Conservation (phyloP, 2,329 filamentous ascomycete genomes). For the Capronia epimyces region DNA sequence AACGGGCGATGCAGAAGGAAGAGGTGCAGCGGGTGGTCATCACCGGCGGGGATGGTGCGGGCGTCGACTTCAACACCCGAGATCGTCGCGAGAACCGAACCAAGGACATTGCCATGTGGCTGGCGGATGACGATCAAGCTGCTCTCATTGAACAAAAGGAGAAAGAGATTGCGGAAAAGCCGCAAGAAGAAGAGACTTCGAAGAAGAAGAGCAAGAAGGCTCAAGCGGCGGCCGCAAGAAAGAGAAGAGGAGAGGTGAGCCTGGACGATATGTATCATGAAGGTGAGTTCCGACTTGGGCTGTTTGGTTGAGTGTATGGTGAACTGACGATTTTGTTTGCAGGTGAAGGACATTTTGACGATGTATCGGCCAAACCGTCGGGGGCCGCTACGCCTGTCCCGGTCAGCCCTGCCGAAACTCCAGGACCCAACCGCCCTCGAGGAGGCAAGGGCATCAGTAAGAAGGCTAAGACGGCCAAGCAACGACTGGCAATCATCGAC, state of each 20-base stretch:
- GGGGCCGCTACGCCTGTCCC: conserved; percentile 82
- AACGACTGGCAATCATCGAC: conserved; percentile 43
- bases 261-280: conserved; percentile 99
- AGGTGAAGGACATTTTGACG: conserved; percentile 97
- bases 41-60: conserved; percentile 71
- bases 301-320: conserved; percentile 16
- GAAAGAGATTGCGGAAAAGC: conserved; percentile 69
- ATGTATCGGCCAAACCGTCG: conserved; percentile 71
- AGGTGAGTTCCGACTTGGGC: conserved; percentile 57
- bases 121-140: conserved; percentile 93
- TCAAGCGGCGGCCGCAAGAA: conserved; percentile 39
- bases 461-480: conserved; percentile 57
- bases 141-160: conserved; percentile 90
- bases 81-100: conserved; percentile 83
- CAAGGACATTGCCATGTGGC: conserved; percentile 98
- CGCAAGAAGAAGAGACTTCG: conserved; percentile 49
- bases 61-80: conserved; percentile 94
- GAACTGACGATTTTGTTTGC: conserved; percentile 21
- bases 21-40: conserved; percentile 98
- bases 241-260: conserved; percentile 55
- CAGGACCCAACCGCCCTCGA: conserved; percentile 53
- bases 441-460: conserved; percentile 53
- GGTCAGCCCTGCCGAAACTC: conserved; percentile 50
- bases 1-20: conserved; percentile 94
- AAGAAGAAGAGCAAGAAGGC: conserved; percentile 56